Conservation (phyloP, 805 yeast species). For the Candida anglica region DNA sequence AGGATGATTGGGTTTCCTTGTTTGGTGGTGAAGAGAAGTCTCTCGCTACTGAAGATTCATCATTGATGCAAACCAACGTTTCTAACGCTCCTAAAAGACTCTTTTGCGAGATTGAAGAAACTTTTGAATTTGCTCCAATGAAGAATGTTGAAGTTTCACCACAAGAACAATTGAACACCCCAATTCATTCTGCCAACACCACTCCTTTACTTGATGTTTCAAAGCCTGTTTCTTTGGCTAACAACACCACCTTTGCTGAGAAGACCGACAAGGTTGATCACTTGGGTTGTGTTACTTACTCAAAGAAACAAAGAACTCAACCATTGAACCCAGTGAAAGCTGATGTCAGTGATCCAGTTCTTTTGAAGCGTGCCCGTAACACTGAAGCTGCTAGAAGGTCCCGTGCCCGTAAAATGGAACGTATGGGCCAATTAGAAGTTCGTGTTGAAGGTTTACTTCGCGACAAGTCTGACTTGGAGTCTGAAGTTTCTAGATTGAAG, state of each 20-base stretch:
- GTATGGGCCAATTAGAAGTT: constrained; percentile 78
- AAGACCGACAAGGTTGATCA: constrained; percentile 65
- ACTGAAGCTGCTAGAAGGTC: constrained; percentile 98
- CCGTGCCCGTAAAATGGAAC: constrained; percentile 86
- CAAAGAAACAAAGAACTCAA: constrained; percentile 67
- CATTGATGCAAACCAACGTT: constrained; percentile 9
- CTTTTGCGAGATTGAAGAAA: constrained; percentile 21
- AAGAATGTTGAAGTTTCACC: constrained; percentile 3
- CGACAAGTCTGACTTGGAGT: constrained; percentile 56
- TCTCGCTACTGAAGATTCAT: constrained; percentile 11
- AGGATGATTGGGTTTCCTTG: constrained; percentile 60
- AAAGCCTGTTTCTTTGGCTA: constrained; percentile 6
- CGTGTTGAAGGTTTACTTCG: constrained; percentile 63
- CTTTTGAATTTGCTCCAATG: constrained; percentile 15
- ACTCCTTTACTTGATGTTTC: constrained; percentile 26
- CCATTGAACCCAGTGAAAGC: constrained; percentile 70
- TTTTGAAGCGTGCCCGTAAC: constrained; percentile 89
- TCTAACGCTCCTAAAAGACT: constrained; percentile 14
- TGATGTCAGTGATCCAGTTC: constrained; percentile 58
- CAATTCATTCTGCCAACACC: constrained; percentile 26
- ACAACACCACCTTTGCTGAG: too few species aligned
- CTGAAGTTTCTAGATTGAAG: constrained; percentile 61
- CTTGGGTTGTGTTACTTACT: constrained; percentile 71
- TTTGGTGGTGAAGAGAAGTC: constrained; percentile 30
- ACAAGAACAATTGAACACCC: constrained; percentile 22